These are phyloP conservation scores for Polyporus arcularius DNA, from an alignment of 768 basidiomycete species.

Conservation along the genomic window DNA sequence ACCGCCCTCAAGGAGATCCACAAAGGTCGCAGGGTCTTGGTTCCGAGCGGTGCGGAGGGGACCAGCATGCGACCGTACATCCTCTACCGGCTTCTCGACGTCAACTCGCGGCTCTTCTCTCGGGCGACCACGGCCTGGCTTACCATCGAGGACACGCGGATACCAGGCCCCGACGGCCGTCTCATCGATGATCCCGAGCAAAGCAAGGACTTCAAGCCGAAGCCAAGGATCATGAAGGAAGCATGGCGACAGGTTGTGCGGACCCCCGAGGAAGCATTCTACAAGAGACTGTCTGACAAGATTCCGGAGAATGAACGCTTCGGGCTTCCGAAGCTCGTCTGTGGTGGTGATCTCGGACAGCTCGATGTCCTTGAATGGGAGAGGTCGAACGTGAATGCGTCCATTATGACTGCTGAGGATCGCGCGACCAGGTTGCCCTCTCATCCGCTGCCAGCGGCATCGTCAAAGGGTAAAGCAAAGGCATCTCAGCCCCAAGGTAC, in stretches of 20 bases:
- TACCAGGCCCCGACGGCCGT: not conserved
- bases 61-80: not conserved
- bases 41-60: not conserved
- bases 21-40: constrained; percentile 5
- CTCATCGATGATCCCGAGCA: not conserved
- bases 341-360: constrained; percentile 9
- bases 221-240: constrained; percentile 15
- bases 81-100: not conserved
- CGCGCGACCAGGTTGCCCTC: not conserved
- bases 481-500: not conserved
- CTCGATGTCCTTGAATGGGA: constrained; percentile 7
- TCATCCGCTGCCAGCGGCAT: not conserved
- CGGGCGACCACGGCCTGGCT: constrained; percentile 15
- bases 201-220: not conserved
- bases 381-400: not conserved
- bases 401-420: not conserved
- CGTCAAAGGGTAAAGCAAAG: too few relatives aligned
- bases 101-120: constrained; percentile 13
- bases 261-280: constrained; percentile 4
- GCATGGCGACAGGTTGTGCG: constrained; percentile 14
- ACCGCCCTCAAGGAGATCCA: not conserved
- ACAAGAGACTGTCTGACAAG: not conserved
- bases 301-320: not conserved
- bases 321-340: constrained; percentile 6
- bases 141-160: constrained; percentile 11